phyloP scores from a whole-genome alignment of 2,329 filamentous ascomycete species.

The Colletotrichum nymphaeae region DNA sequence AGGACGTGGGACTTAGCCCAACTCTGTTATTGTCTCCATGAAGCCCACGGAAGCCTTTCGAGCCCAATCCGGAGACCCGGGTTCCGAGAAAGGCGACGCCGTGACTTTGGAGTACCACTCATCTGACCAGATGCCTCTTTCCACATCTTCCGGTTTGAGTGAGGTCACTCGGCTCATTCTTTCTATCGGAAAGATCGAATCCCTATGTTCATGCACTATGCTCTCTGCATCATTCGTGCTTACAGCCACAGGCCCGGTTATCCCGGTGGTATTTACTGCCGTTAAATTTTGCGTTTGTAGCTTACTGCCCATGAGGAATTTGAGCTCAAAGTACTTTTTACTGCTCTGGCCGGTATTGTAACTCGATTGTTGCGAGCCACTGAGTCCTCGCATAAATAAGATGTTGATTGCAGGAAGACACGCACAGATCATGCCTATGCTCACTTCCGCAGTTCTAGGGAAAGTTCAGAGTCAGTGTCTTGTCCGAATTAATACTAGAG shows the following conservation, averaged over 20 bases:
- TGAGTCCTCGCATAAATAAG: not conserved
- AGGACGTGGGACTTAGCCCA: not conserved
- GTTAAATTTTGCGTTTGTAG: slow-evolving; percentile 15
- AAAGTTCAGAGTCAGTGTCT: not conserved
- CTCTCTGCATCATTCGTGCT: not conserved
- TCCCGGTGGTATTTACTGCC: not conserved
- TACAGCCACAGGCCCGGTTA: not conserved
- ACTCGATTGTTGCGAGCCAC: not conserved
- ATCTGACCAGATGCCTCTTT: not conserved
- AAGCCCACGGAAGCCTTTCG: not conserved
- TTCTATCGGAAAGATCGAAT: slow-evolving; percentile 12
- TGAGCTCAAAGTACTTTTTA: slow-evolving; percentile 9
- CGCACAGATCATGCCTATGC: slow-evolving; percentile 46
- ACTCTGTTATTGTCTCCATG: not conserved
- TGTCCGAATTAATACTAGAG: no score
- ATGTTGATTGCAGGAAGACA: slow-evolving; percentile 44
- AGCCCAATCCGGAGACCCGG: not conserved
- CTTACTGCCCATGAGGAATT: slow-evolving; percentile 26
- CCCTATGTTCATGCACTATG: not conserved
- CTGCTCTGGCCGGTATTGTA: not conserved
- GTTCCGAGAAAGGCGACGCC: not conserved
- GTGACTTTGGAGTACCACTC: not conserved
- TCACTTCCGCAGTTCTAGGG: slow-evolving; percentile 43
- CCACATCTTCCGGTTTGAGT: not conserved
- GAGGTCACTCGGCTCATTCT: not conserved